Base-by-base conservation (phyloP, 1,284 basidiomycete species). In the Ceratobasidium sp. region DNA sequence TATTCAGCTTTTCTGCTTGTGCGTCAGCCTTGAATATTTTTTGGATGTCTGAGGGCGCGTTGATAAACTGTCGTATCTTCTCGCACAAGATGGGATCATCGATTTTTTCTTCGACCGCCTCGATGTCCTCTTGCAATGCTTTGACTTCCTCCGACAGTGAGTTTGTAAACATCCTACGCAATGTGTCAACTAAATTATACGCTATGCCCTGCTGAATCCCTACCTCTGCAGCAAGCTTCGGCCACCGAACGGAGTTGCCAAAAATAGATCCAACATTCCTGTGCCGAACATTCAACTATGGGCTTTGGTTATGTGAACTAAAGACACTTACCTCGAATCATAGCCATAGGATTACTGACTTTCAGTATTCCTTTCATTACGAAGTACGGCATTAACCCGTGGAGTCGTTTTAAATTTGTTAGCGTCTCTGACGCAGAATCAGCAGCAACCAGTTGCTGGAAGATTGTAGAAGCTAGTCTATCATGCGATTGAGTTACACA, bases 311-410 rank as follows among this genome's bases (percentile, higher is more conserved):
- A 36, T 33, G 30, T 25, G 38, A 14, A 38, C 30, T 53, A 49
- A 9, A 14, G 14, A 28, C 60, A 75, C 76, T 76, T 73, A 80
- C 88, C 87, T 75, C 96, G 87, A 77, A 99, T 95, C 96, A 99
- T 99, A 16, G 89, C 87, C 76, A 99, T 91, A 0, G 96, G 96
- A 80, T 98, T 99, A 72, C 93, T 96, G 76, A 99, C 92, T 80
- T 88, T 92, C 74, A 99, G 83, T 21, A 95, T 92, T 6, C 93
- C 87, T 79, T 95, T 96, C 74, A 99, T 87, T 83, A 98, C 89
- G 78, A 98, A 95, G 81, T 99, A 99, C 2, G 96, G 96, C 94
- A 99, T 98, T 73, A 98, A 83, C 0, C 94, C 94, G 79, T 99
- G 97, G 70, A 98, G 87, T 51, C 96, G 87, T 82, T 98, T 99